Base-by-base conservation (phyloP, 108 stramenopile species). In the Mediolabrus comicus region DNA sequence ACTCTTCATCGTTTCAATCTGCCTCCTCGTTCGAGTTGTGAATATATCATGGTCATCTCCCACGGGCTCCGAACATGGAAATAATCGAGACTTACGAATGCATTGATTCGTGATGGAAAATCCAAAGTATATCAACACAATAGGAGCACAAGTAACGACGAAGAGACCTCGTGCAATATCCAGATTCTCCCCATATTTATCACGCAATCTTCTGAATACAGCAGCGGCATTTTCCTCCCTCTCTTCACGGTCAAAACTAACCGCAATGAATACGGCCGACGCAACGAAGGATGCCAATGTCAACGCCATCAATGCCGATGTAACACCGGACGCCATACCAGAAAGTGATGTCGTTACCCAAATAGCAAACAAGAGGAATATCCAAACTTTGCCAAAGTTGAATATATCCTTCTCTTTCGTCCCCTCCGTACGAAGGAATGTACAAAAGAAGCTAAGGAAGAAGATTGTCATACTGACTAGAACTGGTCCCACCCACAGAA, bases 331-430 rank as follows among this genome's bases (percentile, higher is more conserved):
- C 2, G 75, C 83, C 16, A 62, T 65, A 4, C 83, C 83, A 1
- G 83, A 61, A 12, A 84, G 43, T 9, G 80, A 81, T 1, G 83
- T 72, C 4, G 83, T 65, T 27, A 80, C 56, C 83, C 83, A 84
- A 19, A 81, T 65, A 27, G 70, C 65, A 33, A 84, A 72, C 11
- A 84, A 17, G 10, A 84, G 56, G 49, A 84, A 72, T 16, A 79
- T 56, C 70, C 71, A 84, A 3, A 81, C 52, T 62, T 78, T 81
- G 28, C 63, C 80, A 65, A 84, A 84, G 17, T 77, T 84, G 13
- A 72, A 10, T 4, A 77, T 49, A 57, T 80, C 84, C 46, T 72
- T 62, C 36, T 80, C 77, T 22, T 34, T 22, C 4, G 64, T 36
- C 53, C 62, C 55, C 36, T 73, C 70, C 33, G 70, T 51, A 13